A percentile compares a stretch with the other conserved stretches of the same genome.
phyloP scores from a whole-genome alignment of 1,139 yeast species.

The Nakaseomyces sp. region DNA sequence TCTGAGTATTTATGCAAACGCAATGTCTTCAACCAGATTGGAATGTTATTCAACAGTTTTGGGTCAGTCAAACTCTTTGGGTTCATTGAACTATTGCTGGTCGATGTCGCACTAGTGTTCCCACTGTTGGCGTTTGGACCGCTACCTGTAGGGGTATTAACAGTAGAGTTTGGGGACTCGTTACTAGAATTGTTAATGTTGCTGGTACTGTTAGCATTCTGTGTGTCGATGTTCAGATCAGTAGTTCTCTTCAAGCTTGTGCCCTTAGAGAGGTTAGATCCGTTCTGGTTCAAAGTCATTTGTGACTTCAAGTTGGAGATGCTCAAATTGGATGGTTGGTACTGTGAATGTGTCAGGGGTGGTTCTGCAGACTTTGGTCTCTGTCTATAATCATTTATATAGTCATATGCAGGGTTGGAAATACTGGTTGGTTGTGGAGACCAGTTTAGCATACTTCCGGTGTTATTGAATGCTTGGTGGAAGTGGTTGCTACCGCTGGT shows the following conservation, averaged over 20 bases:
- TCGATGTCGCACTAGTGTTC: constrained; percentile 14
- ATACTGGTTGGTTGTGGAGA: constrained; percentile 26
- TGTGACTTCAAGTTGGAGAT: constrained; percentile 4
- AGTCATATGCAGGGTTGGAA: constrained; percentile 22
- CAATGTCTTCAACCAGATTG: constrained; percentile 84
- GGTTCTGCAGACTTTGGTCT: constrained; percentile 40
- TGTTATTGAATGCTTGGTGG: constrained; percentile 1
- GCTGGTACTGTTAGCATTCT: constrained; percentile 12
- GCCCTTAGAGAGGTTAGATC: constrained; percentile 8
- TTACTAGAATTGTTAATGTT: constrained; percentile 13
- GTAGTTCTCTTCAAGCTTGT: constrained; percentile 13
- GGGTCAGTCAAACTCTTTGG: constrained; percentile 59
- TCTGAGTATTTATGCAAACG: constrained; percentile 91
- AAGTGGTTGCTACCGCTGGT: constrained; percentile 5
- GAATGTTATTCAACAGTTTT: constrained; percentile 64
- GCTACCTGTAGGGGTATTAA: constrained; percentile 5
- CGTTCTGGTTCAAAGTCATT: constrained; percentile 2
- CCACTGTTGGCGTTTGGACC: constrained; percentile 5
- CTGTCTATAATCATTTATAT: constrained; percentile 20
- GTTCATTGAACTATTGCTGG: constrained; percentile 41
- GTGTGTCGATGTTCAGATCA: constrained; percentile 8
- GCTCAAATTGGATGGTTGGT: constrained; percentile 7
- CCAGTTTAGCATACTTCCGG: constrained; percentile 14
- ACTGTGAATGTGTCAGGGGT: constrained; percentile 10
- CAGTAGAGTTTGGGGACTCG: constrained; percentile 9